Conservation (phyloP, 75 land plant species). For the Selaginella moellendorffii region DNA sequence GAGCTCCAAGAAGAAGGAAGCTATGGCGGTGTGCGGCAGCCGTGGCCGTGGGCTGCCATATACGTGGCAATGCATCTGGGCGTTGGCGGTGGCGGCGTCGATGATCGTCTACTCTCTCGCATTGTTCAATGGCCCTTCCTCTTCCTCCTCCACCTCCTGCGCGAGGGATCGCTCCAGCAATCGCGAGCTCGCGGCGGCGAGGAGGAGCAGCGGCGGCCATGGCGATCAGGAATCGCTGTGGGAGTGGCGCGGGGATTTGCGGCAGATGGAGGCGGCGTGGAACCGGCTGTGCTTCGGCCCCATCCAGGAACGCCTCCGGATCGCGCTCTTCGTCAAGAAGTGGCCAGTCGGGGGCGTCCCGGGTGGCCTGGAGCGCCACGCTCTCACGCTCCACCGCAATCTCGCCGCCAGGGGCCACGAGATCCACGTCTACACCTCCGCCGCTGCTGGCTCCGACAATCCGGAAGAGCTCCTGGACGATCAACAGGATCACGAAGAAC, state of each 20-base stretch:
- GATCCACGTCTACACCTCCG: constrained; percentile 27
- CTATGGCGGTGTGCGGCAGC: too few relatives aligned
- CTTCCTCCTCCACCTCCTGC: too few relatives aligned
- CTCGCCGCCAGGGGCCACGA: constrained; percentile 28
- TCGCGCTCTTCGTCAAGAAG: constrained; percentile 37
- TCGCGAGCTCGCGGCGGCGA: too few relatives aligned
- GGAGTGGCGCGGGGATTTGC: constrained; percentile 56
- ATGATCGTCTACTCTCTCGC: too few relatives aligned
- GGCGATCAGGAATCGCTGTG: too few relatives aligned
- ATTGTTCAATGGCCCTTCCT: too few relatives aligned
- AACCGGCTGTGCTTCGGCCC: constrained; percentile 34
- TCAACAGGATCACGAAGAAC: not conserved
- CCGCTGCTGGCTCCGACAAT: not conserved
- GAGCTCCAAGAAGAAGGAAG: too few relatives aligned
- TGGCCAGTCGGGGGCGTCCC: constrained; percentile 30
- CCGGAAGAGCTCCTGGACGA: not conserved
- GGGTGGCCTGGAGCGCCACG: constrained; percentile 36
- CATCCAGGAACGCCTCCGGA: constrained; percentile 13
- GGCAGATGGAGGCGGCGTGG: constrained; percentile 42
- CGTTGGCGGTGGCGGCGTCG: too few relatives aligned
- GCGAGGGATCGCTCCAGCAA: too few relatives aligned
- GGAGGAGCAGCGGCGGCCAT: too few relatives aligned
- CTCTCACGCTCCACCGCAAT: constrained; percentile 26
- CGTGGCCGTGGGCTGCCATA: too few relatives aligned
- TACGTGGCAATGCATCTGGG: too few relatives aligned